These are phyloP conservation scores for Letharia columbiana DNA, from an alignment of 495 filamentous ascomycete species.

Conservation along the genomic window DNA sequence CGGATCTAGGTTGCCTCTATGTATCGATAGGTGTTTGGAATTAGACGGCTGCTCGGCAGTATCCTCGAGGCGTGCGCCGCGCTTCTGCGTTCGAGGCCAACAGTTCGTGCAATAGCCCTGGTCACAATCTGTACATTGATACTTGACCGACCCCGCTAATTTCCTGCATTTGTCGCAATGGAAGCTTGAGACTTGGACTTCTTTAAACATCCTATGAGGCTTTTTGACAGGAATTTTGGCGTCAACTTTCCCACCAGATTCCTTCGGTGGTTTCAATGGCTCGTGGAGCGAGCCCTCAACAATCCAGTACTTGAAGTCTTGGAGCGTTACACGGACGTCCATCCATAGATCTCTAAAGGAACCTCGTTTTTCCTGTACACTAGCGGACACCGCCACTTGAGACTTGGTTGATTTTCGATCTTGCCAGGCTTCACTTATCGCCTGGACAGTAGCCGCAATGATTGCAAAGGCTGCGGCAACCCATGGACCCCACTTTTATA, in stretches of 20 bases:
- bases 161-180: neutral
- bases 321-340: neutral
- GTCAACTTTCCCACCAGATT: neutral
- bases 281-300: neutral
- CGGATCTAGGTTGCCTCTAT: neutral
- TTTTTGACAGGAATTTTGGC: neutral
- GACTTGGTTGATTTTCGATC: neutral
- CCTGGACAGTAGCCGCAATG: neutral
- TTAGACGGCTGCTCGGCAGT: neutral
- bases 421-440: neutral
- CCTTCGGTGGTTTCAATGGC: neutral
- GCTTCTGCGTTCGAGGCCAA: neutral
- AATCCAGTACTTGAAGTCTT: constrained; percentile 1
- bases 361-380: neutral
- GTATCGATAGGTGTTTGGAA: neutral
- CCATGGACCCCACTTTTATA: neutral
- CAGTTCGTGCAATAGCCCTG: neutral
- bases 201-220: neutral
- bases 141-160: neutral
- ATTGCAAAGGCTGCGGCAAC: neutral
- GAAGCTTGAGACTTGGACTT: neutral
- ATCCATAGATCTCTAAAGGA: neutral
- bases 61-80: neutral
- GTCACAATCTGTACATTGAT: neutral
- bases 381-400: neutral